Evolutionary conservation across 2,329 filamentous ascomycete species (phyloP).

Genomic region (Hypoxylon sp.): DNA sequence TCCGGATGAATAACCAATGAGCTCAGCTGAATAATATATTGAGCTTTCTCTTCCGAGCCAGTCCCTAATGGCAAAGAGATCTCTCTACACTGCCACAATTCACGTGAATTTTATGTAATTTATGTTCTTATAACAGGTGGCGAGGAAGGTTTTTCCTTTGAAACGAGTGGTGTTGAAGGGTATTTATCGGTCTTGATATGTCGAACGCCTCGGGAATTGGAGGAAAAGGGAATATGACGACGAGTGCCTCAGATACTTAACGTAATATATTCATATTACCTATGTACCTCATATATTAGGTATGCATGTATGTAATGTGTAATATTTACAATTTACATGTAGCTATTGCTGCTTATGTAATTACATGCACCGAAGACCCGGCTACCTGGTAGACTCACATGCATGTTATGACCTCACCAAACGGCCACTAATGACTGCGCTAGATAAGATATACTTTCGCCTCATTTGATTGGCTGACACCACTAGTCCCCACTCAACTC

Average conservation of each 20-base stretch:
- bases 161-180: constrained; percentile 13
- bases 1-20: constrained; percentile 26
- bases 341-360: constrained; percentile 3
- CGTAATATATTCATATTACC: no score
- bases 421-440: constrained; percentile 2
- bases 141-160: constrained; percentile 9
- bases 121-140: constrained; percentile 13
- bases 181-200: constrained; percentile 35
- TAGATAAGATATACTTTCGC: constrained; percentile 2
- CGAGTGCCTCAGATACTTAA: no score
- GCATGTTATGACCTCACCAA: not conserved
- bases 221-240: not conserved
- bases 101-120: constrained; percentile 21
- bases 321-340: no score
- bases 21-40: constrained; percentile 19
- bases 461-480: constrained; percentile 18
- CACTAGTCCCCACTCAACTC: not conserved
- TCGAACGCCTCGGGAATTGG: constrained; percentile 16
- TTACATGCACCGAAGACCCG: not conserved
- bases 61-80: constrained; percentile 42
- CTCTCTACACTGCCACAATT: constrained; percentile 30
- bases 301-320: no score
- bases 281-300: no score
- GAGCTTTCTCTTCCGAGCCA: constrained; percentile 21
- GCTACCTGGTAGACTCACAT: not conserved